Base-by-base conservation (phyloP, 352 stramenopile genomes). In the Phytophthora foliorum region DNA sequence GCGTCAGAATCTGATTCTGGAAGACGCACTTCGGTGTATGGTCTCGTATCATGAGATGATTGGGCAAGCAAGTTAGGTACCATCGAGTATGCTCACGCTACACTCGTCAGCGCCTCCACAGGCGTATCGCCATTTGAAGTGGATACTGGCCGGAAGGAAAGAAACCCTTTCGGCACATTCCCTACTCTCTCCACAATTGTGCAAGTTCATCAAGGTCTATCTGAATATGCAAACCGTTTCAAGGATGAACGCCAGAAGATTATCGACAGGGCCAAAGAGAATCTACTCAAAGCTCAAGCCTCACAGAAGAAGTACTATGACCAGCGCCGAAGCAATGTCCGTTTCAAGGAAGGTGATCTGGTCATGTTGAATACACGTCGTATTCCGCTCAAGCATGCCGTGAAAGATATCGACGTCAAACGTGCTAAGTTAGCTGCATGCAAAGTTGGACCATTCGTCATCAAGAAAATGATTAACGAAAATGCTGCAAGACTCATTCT, bases 41-140 rank as follows among this genome's bases (percentile, higher is more conserved):
- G 14, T 63, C 4, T 70, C 53, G 2, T 58, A 67, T 31, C 63
- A 67, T 6, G 55, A 41, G n/a, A 46, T 8, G 51, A 70, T 51
- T 70, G 55, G 60, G 29, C 54, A 17, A 44, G 59, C 3, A 9
- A 52, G 27, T 6, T 75, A 21, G 31, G 42, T 46, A 71, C 55
- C 2, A 56, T 74, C 25, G 55, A 67, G 52, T 71, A 61, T 36
- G 55, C 55, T 2, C 61, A 71, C 42, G 21, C 61, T n/a, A 71
- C 67, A n/a, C 17, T 63, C 1, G 38, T 57, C 1, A 67, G 32
- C 7, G 22, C 57, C 17, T 69, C 58, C 4, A 64, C 45, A 1
- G 39, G 41, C 14, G 7, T 68, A 6, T 45, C 52, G 5, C 67
- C 60, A 4, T 67, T 71, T 14, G 48, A 69, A 50, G 27, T 70